Conservation (phyloP, 495 filamentous ascomycete species). For the Lasiosphaeria miniovina region DNA sequence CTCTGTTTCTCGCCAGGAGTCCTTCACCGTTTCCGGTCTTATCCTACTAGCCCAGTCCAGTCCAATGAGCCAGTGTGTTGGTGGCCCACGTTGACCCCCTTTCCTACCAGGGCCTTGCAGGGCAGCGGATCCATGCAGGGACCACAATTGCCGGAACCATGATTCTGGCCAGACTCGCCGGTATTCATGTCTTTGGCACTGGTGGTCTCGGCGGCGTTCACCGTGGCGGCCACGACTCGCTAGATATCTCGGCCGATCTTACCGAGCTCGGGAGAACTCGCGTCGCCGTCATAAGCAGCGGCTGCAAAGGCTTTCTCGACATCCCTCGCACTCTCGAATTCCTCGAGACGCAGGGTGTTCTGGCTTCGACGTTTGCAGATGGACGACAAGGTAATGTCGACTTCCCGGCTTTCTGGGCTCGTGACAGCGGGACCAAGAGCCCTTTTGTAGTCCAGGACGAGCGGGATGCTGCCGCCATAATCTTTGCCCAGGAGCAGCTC, state of each 20-base stretch:
- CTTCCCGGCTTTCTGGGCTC: slow-evolving; percentile 85
- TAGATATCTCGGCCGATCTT: slow-evolving; percentile 94
- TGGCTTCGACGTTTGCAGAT: slow-evolving; percentile 85
- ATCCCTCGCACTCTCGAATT: slow-evolving; percentile 88
- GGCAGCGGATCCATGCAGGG: slow-evolving; percentile 72
- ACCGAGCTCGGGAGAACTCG: slow-evolving; percentile 92
- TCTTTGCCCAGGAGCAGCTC: slow-evolving; percentile 57
- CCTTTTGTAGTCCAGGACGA: slow-evolving; percentile 71
- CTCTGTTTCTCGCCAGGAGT: background rate
- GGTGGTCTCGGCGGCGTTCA: slow-evolving; percentile 88
- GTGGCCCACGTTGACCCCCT: background rate
- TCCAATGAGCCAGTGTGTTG: background rate
- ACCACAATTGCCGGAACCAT: slow-evolving; percentile 93
- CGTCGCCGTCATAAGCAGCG: slow-evolving; percentile 82
- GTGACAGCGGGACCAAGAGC: slow-evolving; percentile 78
- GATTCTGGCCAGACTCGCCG: slow-evolving; percentile 81
- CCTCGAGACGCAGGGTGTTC: slow-evolving; percentile 88
- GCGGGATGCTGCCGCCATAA: slow-evolving; percentile 78
- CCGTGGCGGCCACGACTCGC: slow-evolving; percentile 74
- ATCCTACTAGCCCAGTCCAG: too few species aligned
- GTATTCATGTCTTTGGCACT: slow-evolving; percentile 91
- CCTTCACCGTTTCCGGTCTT: background rate
- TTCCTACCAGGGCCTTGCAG: slow-evolving; percentile 53
- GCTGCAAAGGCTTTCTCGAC: slow-evolving; percentile 94
- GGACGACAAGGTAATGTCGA: slow-evolving; percentile 57